phyloP scores from a whole-genome alignment of 2,329 filamentous ascomycete genomes.

The Ceratocystis cubensis region DNA sequence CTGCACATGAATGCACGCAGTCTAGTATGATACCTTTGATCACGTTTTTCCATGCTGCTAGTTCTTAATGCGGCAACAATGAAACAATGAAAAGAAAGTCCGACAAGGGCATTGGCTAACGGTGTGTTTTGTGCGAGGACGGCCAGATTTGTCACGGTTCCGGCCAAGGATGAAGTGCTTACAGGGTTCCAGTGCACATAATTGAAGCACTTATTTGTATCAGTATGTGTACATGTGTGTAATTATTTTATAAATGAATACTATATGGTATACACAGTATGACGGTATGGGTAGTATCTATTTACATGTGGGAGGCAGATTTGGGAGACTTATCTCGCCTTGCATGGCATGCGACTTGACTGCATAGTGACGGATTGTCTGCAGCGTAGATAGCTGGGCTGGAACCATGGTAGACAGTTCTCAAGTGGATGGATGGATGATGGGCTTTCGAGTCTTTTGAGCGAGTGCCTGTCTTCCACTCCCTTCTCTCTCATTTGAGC shows the following conservation, averaged over 20 bases:
- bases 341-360: too few species aligned
- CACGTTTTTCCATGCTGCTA: neutral
- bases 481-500: neutral
- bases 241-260: neutral
- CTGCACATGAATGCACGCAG: neutral
- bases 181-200: neutral
- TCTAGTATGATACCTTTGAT: neutral
- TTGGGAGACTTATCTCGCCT: too few species aligned
- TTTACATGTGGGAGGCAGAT: too few species aligned
- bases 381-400: too few species aligned
- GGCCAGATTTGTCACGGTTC: neutral
- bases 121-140: neutral
- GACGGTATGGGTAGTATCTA: too few species aligned
- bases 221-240: neutral
- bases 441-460: neutral
- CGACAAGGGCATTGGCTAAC: neutral
- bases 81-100: neutral
- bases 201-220: neutral
- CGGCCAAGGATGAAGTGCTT: neutral
- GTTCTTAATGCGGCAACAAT: neutral
- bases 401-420: neutral
- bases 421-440: too few species aligned
- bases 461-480: neutral
- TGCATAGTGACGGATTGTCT: too few species aligned
- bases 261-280: too few species aligned